A percentile compares a stretch with the other conserved stretches of the same genome.
Evolutionary conservation across 2,329 filamentous ascomycete genomes (phyloP).

Genomic region (Dothistroma septosporum): DNA sequence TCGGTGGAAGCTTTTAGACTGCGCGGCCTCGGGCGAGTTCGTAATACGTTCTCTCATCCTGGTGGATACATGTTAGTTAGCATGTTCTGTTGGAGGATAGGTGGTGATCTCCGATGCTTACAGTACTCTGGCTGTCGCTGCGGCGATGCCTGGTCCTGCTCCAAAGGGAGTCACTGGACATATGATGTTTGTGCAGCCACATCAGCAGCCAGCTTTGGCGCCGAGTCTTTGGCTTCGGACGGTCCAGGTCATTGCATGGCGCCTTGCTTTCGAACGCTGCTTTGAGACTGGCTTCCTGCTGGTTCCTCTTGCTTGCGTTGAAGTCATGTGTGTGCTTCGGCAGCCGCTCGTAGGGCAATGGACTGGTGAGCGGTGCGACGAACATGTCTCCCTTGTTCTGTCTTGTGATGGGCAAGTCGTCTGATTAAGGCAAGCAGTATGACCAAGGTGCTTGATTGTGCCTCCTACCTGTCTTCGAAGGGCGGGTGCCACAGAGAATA

Average conservation of each 20-base stretch:
- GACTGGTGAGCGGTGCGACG: not conserved
- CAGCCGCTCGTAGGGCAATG: not conserved
- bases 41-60: not conserved
- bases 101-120: not conserved
- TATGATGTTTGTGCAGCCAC: not conserved
- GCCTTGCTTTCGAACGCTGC: not conserved
- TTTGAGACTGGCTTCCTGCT: not conserved
- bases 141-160: not conserved
- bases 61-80: not conserved
- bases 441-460: not conserved
- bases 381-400: not conserved
- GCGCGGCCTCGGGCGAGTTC: not conserved
- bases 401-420: not conserved
- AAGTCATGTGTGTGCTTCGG: not conserved
- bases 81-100: not conserved
- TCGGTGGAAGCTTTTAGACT: not conserved
- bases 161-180: not conserved
- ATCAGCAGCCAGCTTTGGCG: not conserved
- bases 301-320: constrained; percentile 3
- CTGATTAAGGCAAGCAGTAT: not conserved
- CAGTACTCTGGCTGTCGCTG: not conserved
- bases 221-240: not conserved
- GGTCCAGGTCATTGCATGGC: not conserved
- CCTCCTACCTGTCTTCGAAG: not conserved
- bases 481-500: not conserved